Percentiles rank a stretch among this genome's conserved stretches.
phyloP scores from a whole-genome alignment of 192 early-diverging fungal genomes.

The Linnemannia zychae region DNA sequence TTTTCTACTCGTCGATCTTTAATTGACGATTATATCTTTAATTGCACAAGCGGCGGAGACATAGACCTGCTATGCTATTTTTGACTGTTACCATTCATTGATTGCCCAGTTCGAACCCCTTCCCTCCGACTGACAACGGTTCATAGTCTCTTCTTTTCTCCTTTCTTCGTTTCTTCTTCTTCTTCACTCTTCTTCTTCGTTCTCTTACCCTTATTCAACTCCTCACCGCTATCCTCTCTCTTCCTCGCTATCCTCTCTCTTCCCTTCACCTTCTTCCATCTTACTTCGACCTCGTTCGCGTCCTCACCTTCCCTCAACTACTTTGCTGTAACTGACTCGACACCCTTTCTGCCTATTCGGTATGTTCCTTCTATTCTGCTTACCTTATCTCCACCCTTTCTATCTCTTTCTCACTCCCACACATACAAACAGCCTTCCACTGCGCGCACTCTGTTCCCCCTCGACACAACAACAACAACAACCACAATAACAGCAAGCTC shows the following conservation, averaged over 20 bases:
- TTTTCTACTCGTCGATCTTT: not conserved
- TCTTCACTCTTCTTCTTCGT: not conserved
- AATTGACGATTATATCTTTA: not conserved
- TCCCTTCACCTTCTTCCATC: not conserved
- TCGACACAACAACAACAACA: no score
- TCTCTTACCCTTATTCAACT: not conserved
- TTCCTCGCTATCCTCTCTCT: not conserved
- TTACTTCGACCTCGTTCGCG: not conserved
- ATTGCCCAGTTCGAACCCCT: slow-evolving; percentile 3
- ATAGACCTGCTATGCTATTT: not conserved
- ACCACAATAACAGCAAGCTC: no score
- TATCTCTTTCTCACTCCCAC: not conserved
- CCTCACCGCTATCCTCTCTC: not conserved
- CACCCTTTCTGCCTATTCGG: not conserved
- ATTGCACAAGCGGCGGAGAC: slow-evolving; percentile 4
- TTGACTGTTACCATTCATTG: not conserved
- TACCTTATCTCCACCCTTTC: not conserved
- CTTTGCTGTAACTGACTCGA: no score
- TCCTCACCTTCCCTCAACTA: not conserved
- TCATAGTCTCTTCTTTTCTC: not conserved
- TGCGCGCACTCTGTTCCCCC: not conserved
- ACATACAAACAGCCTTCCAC: not conserved
- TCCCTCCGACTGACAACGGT: not conserved
- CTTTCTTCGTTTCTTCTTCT: not conserved
- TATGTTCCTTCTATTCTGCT: not conserved